Conservation (phyloP, 2,329 filamentous ascomycete genomes). For the Epichloe baconii region DNA sequence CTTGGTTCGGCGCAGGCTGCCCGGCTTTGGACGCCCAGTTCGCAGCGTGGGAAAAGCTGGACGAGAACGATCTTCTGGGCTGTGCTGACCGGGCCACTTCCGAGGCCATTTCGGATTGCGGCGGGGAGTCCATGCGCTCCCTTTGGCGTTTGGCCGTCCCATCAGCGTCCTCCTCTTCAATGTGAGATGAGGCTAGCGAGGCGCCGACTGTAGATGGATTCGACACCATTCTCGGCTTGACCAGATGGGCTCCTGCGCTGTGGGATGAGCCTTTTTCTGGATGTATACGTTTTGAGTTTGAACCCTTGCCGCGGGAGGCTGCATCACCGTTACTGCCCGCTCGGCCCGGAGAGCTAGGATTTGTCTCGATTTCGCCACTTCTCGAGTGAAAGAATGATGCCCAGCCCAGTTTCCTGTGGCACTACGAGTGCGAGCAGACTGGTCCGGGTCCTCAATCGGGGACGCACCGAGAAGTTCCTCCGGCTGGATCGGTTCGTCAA, state of each 20-base stretch:
- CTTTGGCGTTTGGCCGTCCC: constrained; percentile 6
- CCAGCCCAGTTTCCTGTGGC: constrained; percentile 23
- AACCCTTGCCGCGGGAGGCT: constrained; percentile 12
- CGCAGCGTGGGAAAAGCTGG: constrained; percentile 44
- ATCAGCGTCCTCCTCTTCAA: constrained; percentile 11
- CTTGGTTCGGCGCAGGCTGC: constrained; percentile 44
- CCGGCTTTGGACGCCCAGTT: constrained; percentile 42
- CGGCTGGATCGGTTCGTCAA: constrained; percentile 21
- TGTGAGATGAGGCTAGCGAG: constrained; percentile 13
- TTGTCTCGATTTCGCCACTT: constrained; percentile 16
- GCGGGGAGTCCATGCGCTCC: constrained; percentile 10
- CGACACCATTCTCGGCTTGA: constrained; percentile 25
- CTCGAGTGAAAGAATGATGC: constrained; percentile 43
- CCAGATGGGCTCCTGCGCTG: constrained; percentile 17
- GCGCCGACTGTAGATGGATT: constrained; percentile 11
- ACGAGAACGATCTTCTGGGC: constrained; percentile 41
- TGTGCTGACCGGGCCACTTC: constrained; percentile 27
- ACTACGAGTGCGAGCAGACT: constrained; percentile 4
- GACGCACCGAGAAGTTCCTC: constrained; percentile 17
- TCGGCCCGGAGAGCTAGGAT: constrained; percentile 11
- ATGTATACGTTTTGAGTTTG: constrained; percentile 16
- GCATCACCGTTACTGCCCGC: constrained; percentile 12
- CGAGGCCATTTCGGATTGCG: constrained; percentile 15
- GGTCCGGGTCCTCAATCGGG: constrained; percentile 11
- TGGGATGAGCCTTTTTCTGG: constrained; percentile 11